phyloP scores from a whole-genome alignment of 306 rosid genomes.

The Prinsepia uniflora region DNA sequence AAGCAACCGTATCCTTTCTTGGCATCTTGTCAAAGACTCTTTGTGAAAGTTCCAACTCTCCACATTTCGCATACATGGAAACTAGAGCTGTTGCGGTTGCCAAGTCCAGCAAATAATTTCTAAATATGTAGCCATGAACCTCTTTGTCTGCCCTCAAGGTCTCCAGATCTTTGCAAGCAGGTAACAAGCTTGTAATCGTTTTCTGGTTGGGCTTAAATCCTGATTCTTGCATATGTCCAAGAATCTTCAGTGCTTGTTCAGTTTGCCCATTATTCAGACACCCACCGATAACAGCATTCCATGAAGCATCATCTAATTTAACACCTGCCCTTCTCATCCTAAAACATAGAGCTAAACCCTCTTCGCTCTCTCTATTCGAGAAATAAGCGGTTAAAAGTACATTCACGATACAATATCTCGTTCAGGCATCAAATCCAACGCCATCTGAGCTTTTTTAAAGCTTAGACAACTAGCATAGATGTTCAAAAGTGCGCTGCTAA shows the following conservation, averaged over 20 bases:
- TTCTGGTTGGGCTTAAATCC: slow-evolving; percentile 51
- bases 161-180: slow-evolving; percentile 47
- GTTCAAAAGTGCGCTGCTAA: slow-evolving; percentile 4
- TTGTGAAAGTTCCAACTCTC: slow-evolving; percentile 40
- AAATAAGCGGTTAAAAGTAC: slow-evolving; percentile 46
- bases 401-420: slow-evolving; percentile 53
- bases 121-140: slow-evolving; percentile 45
- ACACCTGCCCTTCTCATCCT: slow-evolving; percentile 40
- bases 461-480: slow-evolving; percentile 6
- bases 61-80: slow-evolving; percentile 52
- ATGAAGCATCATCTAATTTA: slow-evolving; percentile 38
- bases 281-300: slow-evolving; percentile 59
- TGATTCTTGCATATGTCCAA: slow-evolving; percentile 46
- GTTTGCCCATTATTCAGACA: slow-evolving; percentile 44
- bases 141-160: slow-evolving; percentile 52
- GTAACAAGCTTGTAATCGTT: slow-evolving; percentile 44
- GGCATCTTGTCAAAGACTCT: slow-evolving; percentile 12
- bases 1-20: slow-evolving; percentile 44
- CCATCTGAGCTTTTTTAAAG: slow-evolving; percentile 28
- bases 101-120: slow-evolving; percentile 37
- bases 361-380: slow-evolving; percentile 37
- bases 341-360: slow-evolving; percentile 38
- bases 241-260: slow-evolving; percentile 40
- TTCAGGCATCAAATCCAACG: slow-evolving; percentile 43
- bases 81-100: slow-evolving; percentile 37